Conservation (phyloP, 1,284 basidiomycete species). For the Cystobasidium pallidum region DNA sequence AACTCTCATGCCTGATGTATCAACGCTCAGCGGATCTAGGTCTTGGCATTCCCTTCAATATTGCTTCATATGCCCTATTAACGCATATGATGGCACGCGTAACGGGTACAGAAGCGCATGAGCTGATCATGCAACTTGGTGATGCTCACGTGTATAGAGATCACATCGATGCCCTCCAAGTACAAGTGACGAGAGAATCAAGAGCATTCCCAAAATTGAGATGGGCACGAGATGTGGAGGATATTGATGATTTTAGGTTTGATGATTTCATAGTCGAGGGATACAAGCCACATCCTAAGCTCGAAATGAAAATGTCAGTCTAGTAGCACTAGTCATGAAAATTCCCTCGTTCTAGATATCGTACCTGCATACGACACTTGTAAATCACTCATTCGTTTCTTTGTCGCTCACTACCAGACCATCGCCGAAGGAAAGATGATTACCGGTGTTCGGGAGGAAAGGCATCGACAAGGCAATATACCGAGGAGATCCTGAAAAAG, state of each 20-base stretch:
- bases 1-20: slow-evolving; percentile 93
- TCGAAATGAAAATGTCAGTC: slow-evolving; percentile 98
- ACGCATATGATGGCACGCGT: slow-evolving; percentile 95
- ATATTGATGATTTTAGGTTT: slow-evolving; percentile 78
- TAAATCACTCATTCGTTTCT: too few species aligned
- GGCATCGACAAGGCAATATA: slow-evolving; percentile 83
- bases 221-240: slow-evolving; percentile 64
- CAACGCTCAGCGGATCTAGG: slow-evolving; percentile 97
- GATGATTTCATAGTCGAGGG: slow-evolving; percentile 84
- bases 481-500: slow-evolving; percentile 79
- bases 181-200: slow-evolving; percentile 79
- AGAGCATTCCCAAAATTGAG: slow-evolving; percentile 78
- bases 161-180: slow-evolving; percentile 81
- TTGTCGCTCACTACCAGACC: too few species aligned
- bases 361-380: slow-evolving; percentile 9
- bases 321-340: slow-evolving; percentile 58
- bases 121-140: slow-evolving; percentile 89
- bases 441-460: slow-evolving; percentile 89
- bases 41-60: slow-evolving; percentile 97
- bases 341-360: background rate
- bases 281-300: slow-evolving; percentile 81
- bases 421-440: slow-evolving; percentile 92
- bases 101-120: slow-evolving; percentile 81
- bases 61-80: slow-evolving; percentile 93
- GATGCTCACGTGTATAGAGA: slow-evolving; percentile 96